A percentile compares a stretch with the other conserved stretches of the same genome.
phyloP scores from a whole-genome alignment of 192 early-diverging fungal genomes.

The Podochytrium sp. region DNA sequence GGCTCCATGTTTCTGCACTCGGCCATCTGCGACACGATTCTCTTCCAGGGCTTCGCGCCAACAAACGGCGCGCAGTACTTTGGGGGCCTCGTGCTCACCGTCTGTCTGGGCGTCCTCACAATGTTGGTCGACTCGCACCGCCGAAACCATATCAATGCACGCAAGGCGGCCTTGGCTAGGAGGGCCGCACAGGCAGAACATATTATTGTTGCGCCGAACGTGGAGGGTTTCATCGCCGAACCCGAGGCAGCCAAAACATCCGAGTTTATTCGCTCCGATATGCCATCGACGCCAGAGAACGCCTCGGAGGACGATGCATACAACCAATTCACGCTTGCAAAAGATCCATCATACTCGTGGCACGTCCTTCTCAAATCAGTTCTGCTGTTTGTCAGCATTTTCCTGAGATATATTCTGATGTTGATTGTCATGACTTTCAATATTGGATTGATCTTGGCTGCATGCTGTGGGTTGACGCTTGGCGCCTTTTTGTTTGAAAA shows the following conservation, averaged over 20 bases:
- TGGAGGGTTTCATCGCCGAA: no score
- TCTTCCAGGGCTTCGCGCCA: constrained; percentile 70
- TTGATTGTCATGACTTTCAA: constrained; percentile 25
- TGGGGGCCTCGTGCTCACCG: constrained; percentile 55
- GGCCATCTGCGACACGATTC: constrained; percentile 62
- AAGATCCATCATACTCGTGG: no score
- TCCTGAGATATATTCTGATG: constrained; percentile 9
- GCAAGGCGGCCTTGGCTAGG: background rate
- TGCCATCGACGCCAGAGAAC: no score
- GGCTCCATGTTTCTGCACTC: constrained; percentile 65
- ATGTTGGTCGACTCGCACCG: constrained; percentile 39
- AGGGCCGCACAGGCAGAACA: no score
- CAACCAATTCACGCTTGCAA: no score
- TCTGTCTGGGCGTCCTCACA: constrained; percentile 57
- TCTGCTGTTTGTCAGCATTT: background rate
- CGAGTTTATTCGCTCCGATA: no score
- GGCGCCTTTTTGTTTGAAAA: background rate
- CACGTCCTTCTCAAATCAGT: background rate
- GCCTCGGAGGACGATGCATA: no score
- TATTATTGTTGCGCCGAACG: no score
- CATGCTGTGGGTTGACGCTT: background rate
- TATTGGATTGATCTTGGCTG: constrained; percentile 8
- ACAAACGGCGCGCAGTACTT: constrained; percentile 54
- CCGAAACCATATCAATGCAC: background rate
- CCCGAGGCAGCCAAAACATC: no score